Base-by-base conservation (phyloP, 2,329 filamentous ascomycete genomes). In the Dactylellina drechsleri region DNA sequence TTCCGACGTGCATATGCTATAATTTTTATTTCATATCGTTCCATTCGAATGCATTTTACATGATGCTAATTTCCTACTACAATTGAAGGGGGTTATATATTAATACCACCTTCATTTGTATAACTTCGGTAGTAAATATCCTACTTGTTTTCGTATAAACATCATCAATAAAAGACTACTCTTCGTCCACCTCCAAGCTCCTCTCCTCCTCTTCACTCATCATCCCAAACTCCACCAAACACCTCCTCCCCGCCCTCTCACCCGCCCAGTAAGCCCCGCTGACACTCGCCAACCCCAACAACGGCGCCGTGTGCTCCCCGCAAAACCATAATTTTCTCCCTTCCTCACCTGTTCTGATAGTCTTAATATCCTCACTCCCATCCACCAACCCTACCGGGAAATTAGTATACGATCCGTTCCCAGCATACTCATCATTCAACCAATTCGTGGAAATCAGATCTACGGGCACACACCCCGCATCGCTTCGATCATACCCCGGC, bases 181-280 rank as follows among this genome's bases (percentile, higher is more conserved):
- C 20, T 54, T 54, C 5, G 10, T 47, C 65, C 45, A 67, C 45
- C 47, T 4, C 20, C 5, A 60, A 20, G 2, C 16, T 16, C 28
- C 47, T 58, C 16, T 54, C 62, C 16, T 52, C 57, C 6, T 59
- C 64, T 16, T 52, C 66, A n/a, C 15, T 41, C 57, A 61, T 58
- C 50, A 67, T 64, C 40, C 73, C 85, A 80, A 89, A 90, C 6
- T 82, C 84, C 79, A 85, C 84, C 0, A 84, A 83, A 70, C 93
- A 87, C 80, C 89, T 87, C 81, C 84, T 86, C 0, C 86, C 93
- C 40, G 93, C 91, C 18, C 86, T 87, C 83, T 96, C 92, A 0
- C 93, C 93, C 81, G 91, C 92, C 92, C 92, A 96, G 81, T 92
- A 97, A 10, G 94, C 94, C 0, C 94, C 94, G 0, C 92, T 96